phyloP scores from a whole-genome alignment of 192 early-diverging fungal genomes.

The Backusella sp. region DNA sequence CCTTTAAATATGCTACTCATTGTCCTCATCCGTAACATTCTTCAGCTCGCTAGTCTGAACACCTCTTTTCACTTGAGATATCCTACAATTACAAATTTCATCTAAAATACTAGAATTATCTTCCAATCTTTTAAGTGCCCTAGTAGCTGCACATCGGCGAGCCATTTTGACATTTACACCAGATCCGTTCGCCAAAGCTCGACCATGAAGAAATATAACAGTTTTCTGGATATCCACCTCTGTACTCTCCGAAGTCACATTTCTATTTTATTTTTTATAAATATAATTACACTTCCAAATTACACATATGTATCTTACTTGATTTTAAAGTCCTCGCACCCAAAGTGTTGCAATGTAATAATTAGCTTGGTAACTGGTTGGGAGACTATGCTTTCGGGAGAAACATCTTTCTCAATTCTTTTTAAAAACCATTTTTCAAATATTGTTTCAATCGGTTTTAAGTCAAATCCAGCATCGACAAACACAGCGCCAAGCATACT shows the following conservation, averaged over 20 bases:
- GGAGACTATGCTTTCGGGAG: slow-evolving; percentile 35
- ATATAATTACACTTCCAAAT: not conserved
- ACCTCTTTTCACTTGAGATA: not conserved
- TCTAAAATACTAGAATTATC: slow-evolving; percentile 26
- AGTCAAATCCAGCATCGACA: slow-evolving; percentile 75
- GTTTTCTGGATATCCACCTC: slow-evolving; percentile 28
- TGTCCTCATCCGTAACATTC: not conserved
- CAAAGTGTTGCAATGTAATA: slow-evolving; percentile 32
- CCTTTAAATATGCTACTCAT: not conserved
- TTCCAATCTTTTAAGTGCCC: slow-evolving; percentile 27
- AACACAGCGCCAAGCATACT: slow-evolving; percentile 84
- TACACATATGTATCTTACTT: slow-evolving; percentile 21
- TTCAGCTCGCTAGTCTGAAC: not conserved
- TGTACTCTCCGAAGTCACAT: slow-evolving; percentile 17
- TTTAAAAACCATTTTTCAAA: slow-evolving; percentile 40
- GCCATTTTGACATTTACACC: slow-evolving; percentile 37
- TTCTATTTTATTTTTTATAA: slow-evolving; percentile 21
- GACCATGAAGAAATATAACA: slow-evolving; percentile 42
- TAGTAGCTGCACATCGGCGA: slow-evolving; percentile 34
- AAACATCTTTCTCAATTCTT: slow-evolving; percentile 38
- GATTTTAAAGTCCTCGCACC: slow-evolving; percentile 38
- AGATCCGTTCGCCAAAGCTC: slow-evolving; percentile 20
- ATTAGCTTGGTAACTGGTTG: slow-evolving; percentile 44
- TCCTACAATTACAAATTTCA: slow-evolving; percentile 32
- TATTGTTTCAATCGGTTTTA: slow-evolving; percentile 42